Evolutionary conservation across 345 rosid genomes (phyloP).

Genomic region (Acer campestre): DNA sequence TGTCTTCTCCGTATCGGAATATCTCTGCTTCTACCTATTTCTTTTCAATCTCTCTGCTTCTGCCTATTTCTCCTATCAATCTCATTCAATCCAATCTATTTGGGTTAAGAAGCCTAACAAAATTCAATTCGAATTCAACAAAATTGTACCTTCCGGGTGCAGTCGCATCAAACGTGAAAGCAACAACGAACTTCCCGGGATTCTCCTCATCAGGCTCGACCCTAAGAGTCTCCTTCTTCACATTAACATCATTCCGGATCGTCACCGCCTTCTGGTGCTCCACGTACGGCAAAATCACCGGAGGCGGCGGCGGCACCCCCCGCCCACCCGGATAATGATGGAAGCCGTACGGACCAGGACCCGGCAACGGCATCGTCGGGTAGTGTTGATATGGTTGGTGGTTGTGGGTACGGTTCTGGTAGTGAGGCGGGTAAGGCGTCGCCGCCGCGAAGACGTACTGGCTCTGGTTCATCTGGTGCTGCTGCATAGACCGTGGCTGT

Average conservation of each 20-base stretch:
- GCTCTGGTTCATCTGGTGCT: slow-evolving; percentile 28
- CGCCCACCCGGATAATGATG: slow-evolving; percentile 36
- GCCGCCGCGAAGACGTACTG: slow-evolving; percentile 46
- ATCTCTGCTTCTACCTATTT: too few relatives aligned
- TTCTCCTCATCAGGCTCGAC: slow-evolving; percentile 41
- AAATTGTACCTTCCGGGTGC: slow-evolving; percentile 45
- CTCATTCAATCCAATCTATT: too few relatives aligned
- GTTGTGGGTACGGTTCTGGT: slow-evolving; percentile 28
- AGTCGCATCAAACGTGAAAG: slow-evolving; percentile 57
- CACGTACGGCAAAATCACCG: slow-evolving; percentile 27
- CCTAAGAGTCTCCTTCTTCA: slow-evolving; percentile 50
- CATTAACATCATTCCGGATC: slow-evolving; percentile 49
- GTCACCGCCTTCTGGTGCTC: slow-evolving; percentile 63
- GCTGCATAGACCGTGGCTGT: slow-evolving; percentile 19
- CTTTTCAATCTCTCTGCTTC: too few relatives aligned
- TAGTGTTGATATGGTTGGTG: slow-evolving; percentile 18
- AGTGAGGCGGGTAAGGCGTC: slow-evolving; percentile 44
- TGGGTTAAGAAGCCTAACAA: too few relatives aligned
- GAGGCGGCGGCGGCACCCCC: slow-evolving; percentile 24
- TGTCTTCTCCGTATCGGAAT: too few relatives aligned
- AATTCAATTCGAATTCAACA: background rate
- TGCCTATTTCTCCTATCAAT: too few relatives aligned
- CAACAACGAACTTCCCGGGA: slow-evolving; percentile 44
- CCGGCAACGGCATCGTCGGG: slow-evolving; percentile 25
- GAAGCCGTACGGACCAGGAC: slow-evolving; percentile 21